Conservation (phyloP, 495 filamentous ascomycete species). For the Evernia prunastri region DNA sequence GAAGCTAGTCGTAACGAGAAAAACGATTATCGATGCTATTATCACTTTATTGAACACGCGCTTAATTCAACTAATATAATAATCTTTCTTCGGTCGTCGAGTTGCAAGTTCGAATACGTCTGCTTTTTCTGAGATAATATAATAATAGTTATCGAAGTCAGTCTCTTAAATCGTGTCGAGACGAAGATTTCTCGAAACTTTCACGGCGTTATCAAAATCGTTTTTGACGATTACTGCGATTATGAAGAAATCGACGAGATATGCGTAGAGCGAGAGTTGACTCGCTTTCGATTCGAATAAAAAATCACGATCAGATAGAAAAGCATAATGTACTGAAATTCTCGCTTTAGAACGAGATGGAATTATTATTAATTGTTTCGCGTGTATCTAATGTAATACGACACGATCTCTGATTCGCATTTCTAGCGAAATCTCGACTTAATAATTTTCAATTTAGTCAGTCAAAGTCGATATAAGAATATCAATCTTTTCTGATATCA, state of each 20-base stretch:
- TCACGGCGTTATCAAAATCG: neutral
- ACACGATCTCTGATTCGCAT: neutral
- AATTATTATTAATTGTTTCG: neutral
- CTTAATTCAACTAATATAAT: slow-evolving; percentile 11
- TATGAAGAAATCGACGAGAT: neutral
- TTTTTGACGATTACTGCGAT: neutral
- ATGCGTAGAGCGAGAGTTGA: neutral
- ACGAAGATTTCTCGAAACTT: neutral
- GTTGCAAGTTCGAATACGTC: neutral
- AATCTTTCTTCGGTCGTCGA: neutral
- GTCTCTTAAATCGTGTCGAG: neutral
- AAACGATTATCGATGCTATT: neutral
- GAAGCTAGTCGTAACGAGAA: neutral
- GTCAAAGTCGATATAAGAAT: neutral
- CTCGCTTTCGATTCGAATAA: neutral
- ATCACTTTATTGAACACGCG: neutral
- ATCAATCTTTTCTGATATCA: neutral
- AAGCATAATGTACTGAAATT: neutral
- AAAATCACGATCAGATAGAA: neutral
- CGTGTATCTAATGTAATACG: neutral
- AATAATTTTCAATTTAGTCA: neutral
- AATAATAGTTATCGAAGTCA: slow-evolving; percentile 10
- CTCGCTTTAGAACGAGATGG: neutral
- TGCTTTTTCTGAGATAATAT: neutral
- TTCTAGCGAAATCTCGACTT: neutral